Percentiles rank a stretch among this genome's conserved stretches.
Evolutionary conservation across 2,329 filamentous ascomycete species (phyloP).

Genomic region (Aspergillus proliferans): DNA sequence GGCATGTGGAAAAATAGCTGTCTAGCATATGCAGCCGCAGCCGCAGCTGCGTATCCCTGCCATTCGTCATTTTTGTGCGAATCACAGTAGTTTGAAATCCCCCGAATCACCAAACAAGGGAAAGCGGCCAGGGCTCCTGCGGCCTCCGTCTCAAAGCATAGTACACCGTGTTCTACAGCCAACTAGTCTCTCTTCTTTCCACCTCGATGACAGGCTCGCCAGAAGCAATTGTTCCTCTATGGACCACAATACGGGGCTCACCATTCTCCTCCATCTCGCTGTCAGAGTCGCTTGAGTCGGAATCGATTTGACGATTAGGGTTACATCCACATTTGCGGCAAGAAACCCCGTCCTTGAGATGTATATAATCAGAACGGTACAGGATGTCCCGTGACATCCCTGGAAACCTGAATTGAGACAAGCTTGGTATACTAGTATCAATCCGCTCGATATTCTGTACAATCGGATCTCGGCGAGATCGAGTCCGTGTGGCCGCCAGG

Average conservation of each 20-base stretch:
- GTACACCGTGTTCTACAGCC: not conserved
- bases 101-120: not conserved
- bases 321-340: not conserved
- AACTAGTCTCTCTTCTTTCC: not conserved
- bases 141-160: not conserved
- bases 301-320: not conserved
- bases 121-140: not conserved
- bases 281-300: not conserved
- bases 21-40: not conserved
- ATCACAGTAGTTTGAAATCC: not conserved
- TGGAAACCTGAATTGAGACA: not conserved
- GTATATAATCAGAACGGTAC: not conserved
- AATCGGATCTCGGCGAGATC: not conserved
- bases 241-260: not conserved
- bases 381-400: not conserved
- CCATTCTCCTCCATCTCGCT: not conserved
- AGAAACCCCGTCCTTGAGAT: not conserved
- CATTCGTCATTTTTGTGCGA: not conserved
- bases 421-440: not conserved
- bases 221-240: not conserved
- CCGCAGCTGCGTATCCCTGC: not conserved
- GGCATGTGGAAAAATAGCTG: too few species aligned
- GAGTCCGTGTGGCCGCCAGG: not conserved
- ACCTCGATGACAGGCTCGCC: not conserved
- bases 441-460: not conserved